Percentiles rank a stretch among this genome's conserved stretches.
phyloP scores from a whole-genome alignment of 164 flowering plant species.

The Pachysandra terminalis region DNA sequence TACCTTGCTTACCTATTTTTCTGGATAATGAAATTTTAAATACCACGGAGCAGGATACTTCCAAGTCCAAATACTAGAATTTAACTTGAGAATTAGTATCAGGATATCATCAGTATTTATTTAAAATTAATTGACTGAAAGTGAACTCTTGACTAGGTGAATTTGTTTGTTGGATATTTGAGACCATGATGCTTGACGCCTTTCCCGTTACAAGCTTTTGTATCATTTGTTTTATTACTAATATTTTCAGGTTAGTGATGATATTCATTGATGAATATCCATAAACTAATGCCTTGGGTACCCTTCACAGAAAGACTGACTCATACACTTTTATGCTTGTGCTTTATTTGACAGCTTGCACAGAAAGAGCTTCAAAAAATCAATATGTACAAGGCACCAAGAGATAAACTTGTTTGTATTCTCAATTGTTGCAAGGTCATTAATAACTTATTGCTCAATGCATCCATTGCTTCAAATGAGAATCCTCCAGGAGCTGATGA shows the following conservation, averaged over 20 bases:
- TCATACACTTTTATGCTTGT: not conserved
- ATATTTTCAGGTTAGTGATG: too few relatives aligned
- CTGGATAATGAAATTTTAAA: not conserved
- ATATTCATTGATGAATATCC: not conserved
- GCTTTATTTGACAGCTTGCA: conserved; percentile 68
- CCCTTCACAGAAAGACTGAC: not conserved
- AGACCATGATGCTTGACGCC: too few relatives aligned
- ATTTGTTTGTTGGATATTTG: too few relatives aligned
- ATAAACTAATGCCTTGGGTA: not conserved
- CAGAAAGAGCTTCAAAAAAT: conserved; percentile 95
- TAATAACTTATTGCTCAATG: conserved; percentile 73
- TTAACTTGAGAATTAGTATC: not conserved
- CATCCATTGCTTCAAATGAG: conserved; percentile 73
- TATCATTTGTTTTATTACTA: too few relatives aligned
- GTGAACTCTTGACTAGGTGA: too few relatives aligned
- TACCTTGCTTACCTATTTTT: not conserved
- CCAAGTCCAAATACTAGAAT: not conserved
- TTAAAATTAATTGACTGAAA: too few relatives aligned
- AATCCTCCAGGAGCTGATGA: conserved; percentile 98
- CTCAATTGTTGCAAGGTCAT: conserved; percentile 89
- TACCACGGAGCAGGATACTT: not conserved
- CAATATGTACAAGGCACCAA: conserved; percentile 95
- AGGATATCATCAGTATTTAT: not conserved
- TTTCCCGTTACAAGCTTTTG: too few relatives aligned
- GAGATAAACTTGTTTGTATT: conserved; percentile 92